phyloP scores from a whole-genome alignment of 192 early-diverging fungal species.

The Backusella tarrabulga region DNA sequence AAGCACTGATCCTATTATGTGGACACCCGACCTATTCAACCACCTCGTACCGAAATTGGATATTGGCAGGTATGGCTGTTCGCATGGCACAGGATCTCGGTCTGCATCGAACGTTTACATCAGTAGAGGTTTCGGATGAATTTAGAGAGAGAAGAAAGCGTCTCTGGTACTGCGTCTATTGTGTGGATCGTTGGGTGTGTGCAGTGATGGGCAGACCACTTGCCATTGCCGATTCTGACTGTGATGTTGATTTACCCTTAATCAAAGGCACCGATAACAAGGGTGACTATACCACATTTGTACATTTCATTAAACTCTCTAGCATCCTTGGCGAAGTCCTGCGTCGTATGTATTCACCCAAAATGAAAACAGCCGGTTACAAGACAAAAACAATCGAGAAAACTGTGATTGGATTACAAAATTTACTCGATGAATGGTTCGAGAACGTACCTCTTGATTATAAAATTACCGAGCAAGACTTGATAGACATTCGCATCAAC shows the following conservation, averaged over 20 bases:
- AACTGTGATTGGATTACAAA: constrained; percentile 21
- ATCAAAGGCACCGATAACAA: background rate
- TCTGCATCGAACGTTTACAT: constrained; percentile 63
- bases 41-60: constrained; percentile 23
- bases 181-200: constrained; percentile 60
- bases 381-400: constrained; percentile 7
- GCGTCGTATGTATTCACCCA: constrained; percentile 34
- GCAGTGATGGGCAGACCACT: constrained; percentile 38
- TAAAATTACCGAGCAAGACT: constrained; percentile 9
- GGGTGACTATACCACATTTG: constrained; percentile 20
- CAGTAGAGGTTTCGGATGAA: constrained; percentile 40
- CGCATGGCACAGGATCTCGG: constrained; percentile 79
- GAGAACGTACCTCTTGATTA: constrained; percentile 15
- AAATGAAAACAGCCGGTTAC: constrained; percentile 22
- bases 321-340: constrained; percentile 33
- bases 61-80: constrained; percentile 51
- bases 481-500: background rate
- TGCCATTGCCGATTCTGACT: constrained; percentile 43
- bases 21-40: constrained; percentile 37
- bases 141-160: constrained; percentile 61
- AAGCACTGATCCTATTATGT: constrained; percentile 61
- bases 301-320: constrained; percentile 28
- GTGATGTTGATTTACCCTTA: constrained; percentile 30
- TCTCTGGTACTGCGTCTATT: constrained; percentile 73
- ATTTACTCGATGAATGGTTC: constrained; percentile 26